Percentiles rank a stretch among this genome's conserved stretches.
phyloP scores from a whole-genome alignment of 2,329 filamentous ascomycete genomes.

The Colletotrichum nymphaeae region DNA sequence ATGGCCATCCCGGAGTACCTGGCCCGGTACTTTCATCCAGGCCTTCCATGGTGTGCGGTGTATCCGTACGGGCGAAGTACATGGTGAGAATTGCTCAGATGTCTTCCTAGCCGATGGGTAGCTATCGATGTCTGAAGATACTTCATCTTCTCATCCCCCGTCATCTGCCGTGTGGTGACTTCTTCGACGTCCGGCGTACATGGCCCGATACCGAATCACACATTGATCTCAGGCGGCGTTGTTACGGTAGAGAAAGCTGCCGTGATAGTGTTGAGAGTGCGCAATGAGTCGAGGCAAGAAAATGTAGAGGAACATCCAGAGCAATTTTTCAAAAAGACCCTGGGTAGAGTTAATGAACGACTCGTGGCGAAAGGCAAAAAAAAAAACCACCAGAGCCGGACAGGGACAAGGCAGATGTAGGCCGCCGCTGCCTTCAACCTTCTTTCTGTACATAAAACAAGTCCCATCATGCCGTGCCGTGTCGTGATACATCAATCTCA shows the following conservation, averaged over 20 bases:
- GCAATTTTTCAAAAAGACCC: slow-evolving; percentile 9
- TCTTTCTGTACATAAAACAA: slow-evolving; percentile 28
- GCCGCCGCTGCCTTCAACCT: slow-evolving; percentile 4
- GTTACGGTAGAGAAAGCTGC: neutral
- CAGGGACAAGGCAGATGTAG: slow-evolving; percentile 16
- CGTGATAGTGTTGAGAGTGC: neutral
- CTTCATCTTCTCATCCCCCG: neutral
- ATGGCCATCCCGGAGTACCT: neutral
- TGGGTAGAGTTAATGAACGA: slow-evolving; percentile 1
- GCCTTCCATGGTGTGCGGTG: neutral
- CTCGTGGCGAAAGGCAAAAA: slow-evolving; percentile 10
- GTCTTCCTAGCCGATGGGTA: neutral
- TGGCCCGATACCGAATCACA: slow-evolving; percentile 12
- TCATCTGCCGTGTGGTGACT: neutral
- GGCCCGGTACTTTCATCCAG: neutral
- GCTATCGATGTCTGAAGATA: neutral
- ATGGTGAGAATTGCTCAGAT: neutral
- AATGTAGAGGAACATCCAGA: neutral
- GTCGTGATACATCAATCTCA: neutral
- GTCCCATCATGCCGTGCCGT: slow-evolving; percentile 3
- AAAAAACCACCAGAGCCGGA: neutral
- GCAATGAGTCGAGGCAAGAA: neutral
- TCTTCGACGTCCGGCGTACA: neutral
- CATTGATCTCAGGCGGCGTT: neutral
- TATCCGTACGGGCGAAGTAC: neutral